Evolutionary conservation across 345 rosid genomes (phyloP), one percentile per base, ranked within the genome.

Genomic region (Pistacia atlantica): DNA sequence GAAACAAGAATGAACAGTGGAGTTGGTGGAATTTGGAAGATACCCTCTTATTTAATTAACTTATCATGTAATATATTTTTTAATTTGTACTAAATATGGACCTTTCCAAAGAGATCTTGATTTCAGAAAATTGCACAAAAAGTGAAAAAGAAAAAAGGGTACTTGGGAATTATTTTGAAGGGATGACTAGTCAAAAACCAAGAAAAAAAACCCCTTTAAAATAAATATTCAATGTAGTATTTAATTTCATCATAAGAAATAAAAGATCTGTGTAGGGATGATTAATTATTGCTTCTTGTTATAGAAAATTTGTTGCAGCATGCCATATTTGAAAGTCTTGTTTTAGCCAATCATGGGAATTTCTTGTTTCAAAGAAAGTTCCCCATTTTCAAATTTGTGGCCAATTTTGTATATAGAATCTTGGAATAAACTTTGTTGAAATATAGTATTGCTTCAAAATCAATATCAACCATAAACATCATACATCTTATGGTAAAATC

Each of bases 351-450:
- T 77, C 56, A 28, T 55, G 76, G 82, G 49, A 7, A 60, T 79
- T 81, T 61, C 79, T 60, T 81, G 58, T 31, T n/a, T n/a, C 14
- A 69, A 58, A 64, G 20, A 25, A 79, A 63, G 5, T 42, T 48
- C n/a, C 48, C 80, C 61, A 25, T 70, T 77, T 38, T 22, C 25
- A 69, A 20, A 55, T 18, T 38, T 62, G 76, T 45, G 55, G 48
- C 80, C 42, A 42, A 58, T 80, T 79, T 79, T 65, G 71, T 5
- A 65, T 11, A 22, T 38, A 76, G 86, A 76, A 82, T 83, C 80
- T 71, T 76, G 57, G 54, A 28, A 45, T 52, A 74, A 58, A 76
- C 75, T 71, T 77, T 59, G 71, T 71, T 77, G 22, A 72, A 62
- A 54, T 20, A n/a, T 18, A 80, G 72, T 49, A 48, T 73, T 73